A percentile compares a stretch with the other conserved stretches of the same genome.
phyloP scores from a whole-genome alignment of 2,329 filamentous ascomycete genomes.

The Cercospora janseana region DNA sequence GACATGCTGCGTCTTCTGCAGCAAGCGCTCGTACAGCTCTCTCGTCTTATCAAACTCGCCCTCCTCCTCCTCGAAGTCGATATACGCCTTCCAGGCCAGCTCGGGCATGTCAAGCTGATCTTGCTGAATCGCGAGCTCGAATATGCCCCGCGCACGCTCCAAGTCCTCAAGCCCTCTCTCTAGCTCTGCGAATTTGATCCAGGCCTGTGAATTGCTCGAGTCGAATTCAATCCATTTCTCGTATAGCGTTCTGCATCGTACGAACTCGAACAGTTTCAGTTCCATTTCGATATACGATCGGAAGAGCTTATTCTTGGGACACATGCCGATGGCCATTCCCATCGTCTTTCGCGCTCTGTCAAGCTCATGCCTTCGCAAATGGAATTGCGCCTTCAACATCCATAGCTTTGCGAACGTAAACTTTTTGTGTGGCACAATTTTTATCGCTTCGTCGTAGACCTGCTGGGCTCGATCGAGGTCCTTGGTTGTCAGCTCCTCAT shows the following conservation, averaged over 20 bases:
- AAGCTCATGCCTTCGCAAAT: slow-evolving; percentile 82
- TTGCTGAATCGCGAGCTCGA: slow-evolving; percentile 83
- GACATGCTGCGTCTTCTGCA: slow-evolving; percentile 95
- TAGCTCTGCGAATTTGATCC: slow-evolving; percentile 94
- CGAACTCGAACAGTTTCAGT: slow-evolving; percentile 90
- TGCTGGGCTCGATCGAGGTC: slow-evolving; percentile 77
- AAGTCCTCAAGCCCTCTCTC: slow-evolving; percentile 88
- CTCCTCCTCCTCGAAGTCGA: slow-evolving; percentile 97
- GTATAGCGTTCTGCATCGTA: slow-evolving; percentile 84
- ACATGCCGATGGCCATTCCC: slow-evolving; percentile 87
- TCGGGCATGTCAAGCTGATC: slow-evolving; percentile 92
- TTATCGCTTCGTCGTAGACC: slow-evolving; percentile 85
- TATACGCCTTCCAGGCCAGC: slow-evolving; percentile 95
- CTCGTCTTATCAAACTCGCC: slow-evolving; percentile 75
- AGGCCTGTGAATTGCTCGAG: slow-evolving; percentile 82
- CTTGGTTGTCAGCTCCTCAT: slow-evolving; percentile 83
- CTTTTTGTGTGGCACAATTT: slow-evolving; percentile 87
- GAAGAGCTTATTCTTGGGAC: slow-evolving; percentile 94
- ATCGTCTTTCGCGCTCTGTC: slow-evolving; percentile 80
- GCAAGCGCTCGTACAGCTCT: slow-evolving; percentile 79
- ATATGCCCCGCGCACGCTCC: slow-evolving; percentile 84
- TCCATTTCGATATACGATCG: slow-evolving; percentile 91
- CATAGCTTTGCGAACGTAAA: slow-evolving; percentile 98
- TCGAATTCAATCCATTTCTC: slow-evolving; percentile 95
- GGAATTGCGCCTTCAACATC: slow-evolving; percentile 90